Base-by-base conservation (phyloP, 2,329 filamentous ascomycete genomes). In the Aureobasidium zeae region DNA sequence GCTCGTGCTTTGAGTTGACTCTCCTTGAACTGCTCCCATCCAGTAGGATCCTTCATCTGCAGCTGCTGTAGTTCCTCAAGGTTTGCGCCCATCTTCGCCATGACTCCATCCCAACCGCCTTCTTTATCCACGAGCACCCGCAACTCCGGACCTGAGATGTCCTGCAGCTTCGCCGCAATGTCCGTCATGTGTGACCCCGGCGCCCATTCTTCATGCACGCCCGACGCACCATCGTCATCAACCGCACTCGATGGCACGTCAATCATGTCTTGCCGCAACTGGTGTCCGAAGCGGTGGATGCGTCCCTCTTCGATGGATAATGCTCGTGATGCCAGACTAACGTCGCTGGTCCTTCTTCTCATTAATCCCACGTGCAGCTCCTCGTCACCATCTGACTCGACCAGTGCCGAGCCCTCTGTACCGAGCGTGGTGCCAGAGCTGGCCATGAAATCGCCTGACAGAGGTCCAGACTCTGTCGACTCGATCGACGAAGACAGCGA, bases 301-400 rank as follows among this genome's bases (percentile, higher is more conserved):
- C 75, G 75, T 22, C 80, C 81, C 71, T 85, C 81, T 64, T 85
- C 81, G 33, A 77, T 71, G 1, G 73, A 72, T 48, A 81, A 72
- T 16, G 75, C 76, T 38, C 76, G 76, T 3, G 76, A 74, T 32
- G 79, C 77, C 8, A 84, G 69, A 2, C 75, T 80, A n/a, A 81
- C 79, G 52, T 83, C 78, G 2, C 76, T 81, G 52, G 73, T 74
- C 49, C 76, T 72, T 21, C 79, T 71, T 16, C 74, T 60, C 37
- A 68, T 61, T 15, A 58, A 53, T 30, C 53, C 63, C 25, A 53
- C 49, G n/a, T 54, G 49, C 34, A 52, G 48, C 19, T 66, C 64
- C 45, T 57, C 56, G 36, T 56, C 53, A 37, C 35, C 46, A 30
- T 57, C 52, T 16, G 55, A 52, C 16, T 56, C 57, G 54, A 21